phyloP scores from a whole-genome alignment of 164 flowering plant species.

The Kalanchoe fedtschenkoi region DNA sequence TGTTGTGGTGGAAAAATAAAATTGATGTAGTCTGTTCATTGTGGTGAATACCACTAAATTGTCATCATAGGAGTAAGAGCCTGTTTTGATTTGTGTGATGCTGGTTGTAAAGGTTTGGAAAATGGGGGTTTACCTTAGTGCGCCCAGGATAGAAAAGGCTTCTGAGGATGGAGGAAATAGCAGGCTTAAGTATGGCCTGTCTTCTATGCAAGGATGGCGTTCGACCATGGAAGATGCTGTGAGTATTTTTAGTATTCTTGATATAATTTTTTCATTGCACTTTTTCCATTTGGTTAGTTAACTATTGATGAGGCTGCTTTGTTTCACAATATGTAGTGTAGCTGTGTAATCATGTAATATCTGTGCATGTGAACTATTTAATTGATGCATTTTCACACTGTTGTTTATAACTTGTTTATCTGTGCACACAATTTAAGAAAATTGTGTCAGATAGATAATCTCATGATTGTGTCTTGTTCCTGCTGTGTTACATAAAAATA shows the following conservation, averaged over 20 bases:
- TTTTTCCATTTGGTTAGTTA: background rate
- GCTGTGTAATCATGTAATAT: no score
- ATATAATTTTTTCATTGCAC: background rate
- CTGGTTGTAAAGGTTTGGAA: background rate
- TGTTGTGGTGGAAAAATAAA: no score
- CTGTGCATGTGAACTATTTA: no score
- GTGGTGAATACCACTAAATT: background rate
- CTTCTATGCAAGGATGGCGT: slow-evolving; percentile 78
- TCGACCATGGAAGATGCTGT: slow-evolving; percentile 74
- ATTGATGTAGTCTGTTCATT: no score
- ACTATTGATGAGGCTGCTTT: background rate
- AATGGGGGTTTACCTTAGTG: slow-evolving; percentile 57
- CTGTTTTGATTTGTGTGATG: background rate
- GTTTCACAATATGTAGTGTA: no score
- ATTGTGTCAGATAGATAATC: no score
- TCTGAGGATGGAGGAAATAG: slow-evolving; percentile 54
- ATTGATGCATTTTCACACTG: no score
- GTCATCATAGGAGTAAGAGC: background rate
- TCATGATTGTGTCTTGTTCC: no score
- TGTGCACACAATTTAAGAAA: no score
- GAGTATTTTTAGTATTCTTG: slow-evolving; percentile 13
- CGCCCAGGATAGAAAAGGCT: slow-evolving; percentile 45
- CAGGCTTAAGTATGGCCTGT: slow-evolving; percentile 46
- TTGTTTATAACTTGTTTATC: no score
- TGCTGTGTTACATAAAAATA: no score